phyloP scores from a whole-genome alignment of 1,139 yeast genomes.

The Geotrichum histeridarum region DNA sequence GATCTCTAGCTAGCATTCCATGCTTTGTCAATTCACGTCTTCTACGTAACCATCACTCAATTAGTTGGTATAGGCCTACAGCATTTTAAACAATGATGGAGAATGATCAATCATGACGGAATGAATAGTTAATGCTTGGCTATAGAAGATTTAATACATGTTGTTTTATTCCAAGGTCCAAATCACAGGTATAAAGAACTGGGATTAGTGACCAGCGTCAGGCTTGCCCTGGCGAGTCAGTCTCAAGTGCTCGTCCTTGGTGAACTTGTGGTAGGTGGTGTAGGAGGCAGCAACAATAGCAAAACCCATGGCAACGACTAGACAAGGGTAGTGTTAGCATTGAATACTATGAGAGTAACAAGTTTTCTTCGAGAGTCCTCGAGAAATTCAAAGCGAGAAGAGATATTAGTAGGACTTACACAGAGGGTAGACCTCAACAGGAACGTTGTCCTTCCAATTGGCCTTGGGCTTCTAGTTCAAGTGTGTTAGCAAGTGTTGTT shows the following conservation, averaged over 20 bases:
- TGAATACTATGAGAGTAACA: not conserved
- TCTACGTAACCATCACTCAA: too few relatives aligned
- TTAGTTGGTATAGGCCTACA: too few relatives aligned
- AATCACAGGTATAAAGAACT: not conserved
- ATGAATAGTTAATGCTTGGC: too few relatives aligned
- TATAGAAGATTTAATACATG: too few relatives aligned
- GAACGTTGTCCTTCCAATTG: slow-evolving; percentile 21
- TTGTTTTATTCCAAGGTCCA: too few relatives aligned
- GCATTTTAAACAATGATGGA: too few relatives aligned
- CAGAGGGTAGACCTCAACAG: slow-evolving; percentile 34
- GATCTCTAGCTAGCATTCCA: too few relatives aligned
- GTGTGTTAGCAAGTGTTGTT: not conserved
- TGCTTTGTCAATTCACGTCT: too few relatives aligned
- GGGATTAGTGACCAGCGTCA: not conserved
- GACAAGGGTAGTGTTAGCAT: not conserved
- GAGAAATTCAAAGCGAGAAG: not conserved
- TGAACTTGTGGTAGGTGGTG: slow-evolving; percentile 28
- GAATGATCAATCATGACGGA: too few relatives aligned
- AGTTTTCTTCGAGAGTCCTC: not conserved
- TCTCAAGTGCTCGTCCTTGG: slow-evolving; percentile 29
- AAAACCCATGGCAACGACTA: slow-evolving; percentile 34
- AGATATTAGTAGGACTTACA: slow-evolving; percentile 24
- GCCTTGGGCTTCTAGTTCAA: slow-evolving; percentile 15
- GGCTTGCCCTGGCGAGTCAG: slow-evolving; percentile 24
- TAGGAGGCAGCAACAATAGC: slow-evolving; percentile 30